Conservation (phyloP, 768 basidiomycete species). For the Termitomyces sp. region DNA sequence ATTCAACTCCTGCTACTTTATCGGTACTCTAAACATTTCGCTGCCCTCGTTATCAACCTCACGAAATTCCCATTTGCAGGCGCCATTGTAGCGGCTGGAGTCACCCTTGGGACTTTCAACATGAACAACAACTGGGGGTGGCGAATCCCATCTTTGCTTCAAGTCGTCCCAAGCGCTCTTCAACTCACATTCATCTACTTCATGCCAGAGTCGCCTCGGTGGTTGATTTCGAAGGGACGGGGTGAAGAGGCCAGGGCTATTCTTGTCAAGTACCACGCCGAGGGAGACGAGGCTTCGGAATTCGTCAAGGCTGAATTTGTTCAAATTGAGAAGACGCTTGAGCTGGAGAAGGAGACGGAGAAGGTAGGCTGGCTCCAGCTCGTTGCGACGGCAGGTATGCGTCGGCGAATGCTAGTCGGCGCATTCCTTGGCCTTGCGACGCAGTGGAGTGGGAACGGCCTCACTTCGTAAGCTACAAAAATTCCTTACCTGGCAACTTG, state of each 20-base stretch:
- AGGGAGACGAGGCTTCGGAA: constrained; percentile 48
- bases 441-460: constrained; percentile 63
- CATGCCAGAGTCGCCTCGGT: constrained; percentile 63
- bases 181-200: constrained; percentile 55
- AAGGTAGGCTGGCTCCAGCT: constrained; percentile 46
- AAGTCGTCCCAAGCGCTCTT: constrained; percentile 47
- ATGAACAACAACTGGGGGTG: constrained; percentile 60
- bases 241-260: constrained; percentile 42
- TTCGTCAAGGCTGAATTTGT: constrained; percentile 57
- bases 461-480: constrained; percentile 36
- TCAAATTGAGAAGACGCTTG: constrained; percentile 53
- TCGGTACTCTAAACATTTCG: constrained; percentile 27
- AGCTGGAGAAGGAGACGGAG: constrained; percentile 44
- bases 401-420: constrained; percentile 44
- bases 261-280: constrained; percentile 57
- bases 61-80: constrained; percentile 24
- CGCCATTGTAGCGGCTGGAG: constrained; percentile 53
- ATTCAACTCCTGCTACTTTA: constrained; percentile 63
- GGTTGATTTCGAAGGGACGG: constrained; percentile 58
- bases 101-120: constrained; percentile 62
- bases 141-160: constrained; percentile 66
- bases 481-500: neutral
- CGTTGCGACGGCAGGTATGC: constrained; percentile 45
- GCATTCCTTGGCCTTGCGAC: constrained; percentile 53
- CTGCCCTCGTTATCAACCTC: neutral